Conservation (phyloP, 176 grass and related monocot genomes). For the Metroxylon sagu region DNA sequence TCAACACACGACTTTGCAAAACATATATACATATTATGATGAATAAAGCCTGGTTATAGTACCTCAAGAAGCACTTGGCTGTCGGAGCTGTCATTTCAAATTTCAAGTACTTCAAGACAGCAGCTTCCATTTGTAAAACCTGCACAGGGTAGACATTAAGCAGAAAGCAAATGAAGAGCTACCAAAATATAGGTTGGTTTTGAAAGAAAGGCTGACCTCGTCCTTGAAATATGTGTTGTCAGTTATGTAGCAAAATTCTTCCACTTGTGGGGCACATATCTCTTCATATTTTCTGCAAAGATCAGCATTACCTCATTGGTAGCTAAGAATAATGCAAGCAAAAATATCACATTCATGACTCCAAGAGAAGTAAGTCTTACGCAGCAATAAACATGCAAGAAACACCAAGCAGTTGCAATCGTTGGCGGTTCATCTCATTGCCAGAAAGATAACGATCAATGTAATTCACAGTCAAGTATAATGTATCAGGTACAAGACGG, state of each 20-base stretch:
- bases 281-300: constrained; percentile 88
- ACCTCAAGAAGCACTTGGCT: constrained; percentile 91
- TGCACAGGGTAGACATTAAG: constrained; percentile 21
- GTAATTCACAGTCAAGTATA: constrained; percentile 89
- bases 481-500: constrained; percentile 82
- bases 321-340: too few species aligned
- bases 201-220: constrained; percentile 35
- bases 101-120: constrained; percentile 75
- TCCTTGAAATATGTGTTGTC: constrained; percentile 99
- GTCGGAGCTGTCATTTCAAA: constrained; percentile 95
- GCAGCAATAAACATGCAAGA: constrained; percentile 93
- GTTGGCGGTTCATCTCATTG: constrained; percentile 84
- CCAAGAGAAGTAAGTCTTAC: constrained; percentile 45
- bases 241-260: constrained; percentile 99
- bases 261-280: constrained; percentile 97
- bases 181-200: neutral
- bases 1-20: too few species aligned
- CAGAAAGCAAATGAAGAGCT: neutral
- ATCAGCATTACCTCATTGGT: neutral
- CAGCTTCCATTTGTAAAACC: constrained; percentile 94
- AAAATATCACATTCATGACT: neutral
- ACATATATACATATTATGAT: neutral
- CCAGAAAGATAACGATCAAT: constrained; percentile 92
- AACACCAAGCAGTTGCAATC: constrained; percentile 93
- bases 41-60: constrained; percentile 1